phyloP scores from a whole-genome alignment of 257 asterid genomes.

The Solanum chiquidenum region DNA sequence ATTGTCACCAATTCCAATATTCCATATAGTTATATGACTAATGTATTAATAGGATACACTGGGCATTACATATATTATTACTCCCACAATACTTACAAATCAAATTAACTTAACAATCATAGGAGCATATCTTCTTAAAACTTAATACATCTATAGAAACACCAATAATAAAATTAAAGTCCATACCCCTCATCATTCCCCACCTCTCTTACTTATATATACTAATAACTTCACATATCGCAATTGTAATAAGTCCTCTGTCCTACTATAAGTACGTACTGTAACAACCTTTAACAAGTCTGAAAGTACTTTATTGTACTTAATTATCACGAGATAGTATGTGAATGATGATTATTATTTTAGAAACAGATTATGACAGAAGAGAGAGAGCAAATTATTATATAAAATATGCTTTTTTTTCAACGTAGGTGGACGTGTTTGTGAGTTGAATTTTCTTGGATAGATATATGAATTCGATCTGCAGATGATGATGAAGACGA shows the following conservation, averaged over 20 bases:
- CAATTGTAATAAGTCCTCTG: neutral
- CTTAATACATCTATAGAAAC: neutral
- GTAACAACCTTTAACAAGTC: neutral
- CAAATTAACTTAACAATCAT: neutral
- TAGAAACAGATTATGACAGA: conserved; percentile 44
- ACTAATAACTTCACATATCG: neutral
- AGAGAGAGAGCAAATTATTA: conserved; percentile 60
- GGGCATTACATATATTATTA: neutral
- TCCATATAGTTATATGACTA: neutral
- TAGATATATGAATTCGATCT: conserved; percentile 18
- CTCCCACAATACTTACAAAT: neutral
- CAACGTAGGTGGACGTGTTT: conserved; percentile 36
- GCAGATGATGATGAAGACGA: conserved; percentile 10
- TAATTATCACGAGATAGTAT: neutral
- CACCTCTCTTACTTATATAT: neutral
- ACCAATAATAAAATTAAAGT: neutral
- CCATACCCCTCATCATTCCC: neutral
- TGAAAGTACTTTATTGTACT: neutral
- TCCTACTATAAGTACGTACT: neutral
- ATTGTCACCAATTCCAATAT: neutral
- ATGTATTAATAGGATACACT: too few species aligned
- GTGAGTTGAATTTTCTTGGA: conserved; percentile 37
- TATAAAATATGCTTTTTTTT: neutral
- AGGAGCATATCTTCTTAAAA: neutral
- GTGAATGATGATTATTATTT: neutral